Evolutionary conservation across 2,329 filamentous ascomycete species (phyloP), one percentile per base, ranked within the genome.

Genomic region (Lecanicillium sp.): DNA sequence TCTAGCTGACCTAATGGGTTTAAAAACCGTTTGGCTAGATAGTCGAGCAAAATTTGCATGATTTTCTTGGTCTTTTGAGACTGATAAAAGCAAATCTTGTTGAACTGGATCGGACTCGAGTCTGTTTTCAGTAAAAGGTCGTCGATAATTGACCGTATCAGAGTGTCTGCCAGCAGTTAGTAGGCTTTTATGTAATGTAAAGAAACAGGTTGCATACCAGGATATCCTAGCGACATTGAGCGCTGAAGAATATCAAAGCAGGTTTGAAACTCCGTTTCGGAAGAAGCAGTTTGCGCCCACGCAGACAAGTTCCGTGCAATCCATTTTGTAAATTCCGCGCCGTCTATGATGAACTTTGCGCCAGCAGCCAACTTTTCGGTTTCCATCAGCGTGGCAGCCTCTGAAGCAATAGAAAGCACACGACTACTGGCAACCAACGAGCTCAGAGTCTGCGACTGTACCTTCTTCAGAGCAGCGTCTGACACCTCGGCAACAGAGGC

Each of bases 211-310:
- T 6, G 11, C 22, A 25, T 67, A 84, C 85, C 81, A 38, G 71
- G 65, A 58, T 92, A 86, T 3, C 85, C 86, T 20, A 95, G 58
- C 20, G 73, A 80, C 42, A 90, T 62, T 2, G 76, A 68, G 45
- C 81, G 80, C 4, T 74, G 60, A 12, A 78, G 60, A 2, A 80
- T 35, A 3, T 69, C 65, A 13, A 64, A 65, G 31, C 62, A 65
- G 7, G 70, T 51, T 35, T 61, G 69, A 11, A 56, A 43, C 8
- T 63, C 60, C 8, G 65, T 54, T 9, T 56, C 48, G 47, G 55
- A 58, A 48, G 40, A 45, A 22, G 45, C 57, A 40, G 40, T 48
- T 33, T 46, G 55, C 31, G 51, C 59, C 65, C 59, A 80, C 18
- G 47, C 53, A 20, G 55, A 64, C 35, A 92, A 66, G 52, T 80